These are phyloP conservation scores for Dothistroma pini DNA, from an alignment of 2,329 filamentous ascomycete species.

Conservation along the genomic window DNA sequence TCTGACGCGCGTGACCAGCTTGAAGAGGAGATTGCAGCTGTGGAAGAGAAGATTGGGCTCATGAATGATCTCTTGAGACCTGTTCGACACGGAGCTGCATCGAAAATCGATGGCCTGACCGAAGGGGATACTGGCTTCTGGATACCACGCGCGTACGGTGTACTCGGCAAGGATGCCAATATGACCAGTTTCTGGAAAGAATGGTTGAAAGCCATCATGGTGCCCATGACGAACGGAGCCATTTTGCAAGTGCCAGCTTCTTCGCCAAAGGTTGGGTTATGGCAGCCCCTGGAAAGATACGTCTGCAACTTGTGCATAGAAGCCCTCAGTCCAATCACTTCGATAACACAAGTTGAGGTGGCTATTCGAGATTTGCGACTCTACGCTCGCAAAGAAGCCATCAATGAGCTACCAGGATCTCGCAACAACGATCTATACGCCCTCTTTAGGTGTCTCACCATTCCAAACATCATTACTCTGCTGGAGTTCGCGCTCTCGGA, in stretches of 20 bases:
- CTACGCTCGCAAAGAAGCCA: conserved; percentile 87
- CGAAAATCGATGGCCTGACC: conserved; percentile 94
- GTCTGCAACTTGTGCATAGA: conserved; percentile 96
- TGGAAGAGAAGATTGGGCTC: conserved; percentile 93
- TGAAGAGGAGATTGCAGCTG: conserved; percentile 90
- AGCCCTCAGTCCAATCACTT: conserved; percentile 85
- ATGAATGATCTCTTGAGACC: conserved; percentile 96
- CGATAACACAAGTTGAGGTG: conserved; percentile 93
- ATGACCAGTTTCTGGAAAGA: conserved; percentile 97
- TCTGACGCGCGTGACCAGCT: conserved; percentile 76
- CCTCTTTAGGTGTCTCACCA: conserved; percentile 81
- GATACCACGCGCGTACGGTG: conserved; percentile 90
- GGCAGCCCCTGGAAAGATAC: conserved; percentile 95
- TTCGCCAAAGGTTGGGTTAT: conserved; percentile 85
- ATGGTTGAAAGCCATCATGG: conserved; percentile 89
- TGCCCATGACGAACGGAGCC: conserved; percentile 89
- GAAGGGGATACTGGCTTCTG: conserved; percentile 94
- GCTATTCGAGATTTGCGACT: conserved; percentile 83
- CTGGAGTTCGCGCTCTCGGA: conserved; percentile 93
- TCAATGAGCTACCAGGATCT: conserved; percentile 88
- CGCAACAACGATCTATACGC: conserved; percentile 91
- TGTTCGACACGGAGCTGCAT: conserved; percentile 87
- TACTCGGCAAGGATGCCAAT: conserved; percentile 78
- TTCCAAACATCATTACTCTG: conserved; percentile 86
- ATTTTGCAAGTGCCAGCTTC: conserved; percentile 79